Conservation (phyloP, 2,329 filamentous ascomycete genomes). For the Nemania diffusa region DNA sequence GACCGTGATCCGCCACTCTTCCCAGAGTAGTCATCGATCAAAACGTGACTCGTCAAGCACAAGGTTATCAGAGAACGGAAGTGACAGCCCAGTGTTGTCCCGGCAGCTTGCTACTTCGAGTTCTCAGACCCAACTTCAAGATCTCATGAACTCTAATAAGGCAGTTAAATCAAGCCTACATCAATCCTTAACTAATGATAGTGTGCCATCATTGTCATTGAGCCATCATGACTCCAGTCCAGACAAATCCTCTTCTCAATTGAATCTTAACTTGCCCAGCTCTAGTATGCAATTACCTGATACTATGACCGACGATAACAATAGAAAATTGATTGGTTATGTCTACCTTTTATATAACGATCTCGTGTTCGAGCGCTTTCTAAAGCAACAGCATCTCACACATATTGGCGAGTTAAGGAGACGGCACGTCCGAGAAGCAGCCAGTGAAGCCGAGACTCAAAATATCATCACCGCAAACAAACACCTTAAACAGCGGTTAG, state of each 20-base stretch:
- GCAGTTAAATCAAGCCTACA: slow-evolving; percentile 66
- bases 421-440: slow-evolving; percentile 78
- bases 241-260: slow-evolving; percentile 52
- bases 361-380: slow-evolving; percentile 82
- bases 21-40: slow-evolving; percentile 64
- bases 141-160: slow-evolving; percentile 70
- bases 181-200: slow-evolving; percentile 67
- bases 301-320: slow-evolving; percentile 41
- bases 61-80: slow-evolving; percentile 53
- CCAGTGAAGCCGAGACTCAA: slow-evolving; percentile 83
- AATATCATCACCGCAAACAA: slow-evolving; percentile 82
- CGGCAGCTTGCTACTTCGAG: slow-evolving; percentile 59
- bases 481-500: slow-evolving; percentile 75
- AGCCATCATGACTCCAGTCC: slow-evolving; percentile 60
- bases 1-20: slow-evolving; percentile 55
- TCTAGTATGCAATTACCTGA: slow-evolving; percentile 44
- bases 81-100: slow-evolving; percentile 72
- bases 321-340: slow-evolving; percentile 73
- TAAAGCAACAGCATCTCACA: slow-evolving; percentile 84
- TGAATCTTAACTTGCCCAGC: slow-evolving; percentile 45
- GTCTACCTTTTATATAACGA: slow-evolving; percentile 83
- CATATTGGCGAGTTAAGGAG: slow-evolving; percentile 83
- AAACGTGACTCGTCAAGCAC: slow-evolving; percentile 58
- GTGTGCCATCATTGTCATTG: slow-evolving; percentile 63
- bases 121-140: slow-evolving; percentile 67